phyloP scores from a whole-genome alignment of 768 basidiomycete genomes.

The Cyclocybe aegerita region DNA sequence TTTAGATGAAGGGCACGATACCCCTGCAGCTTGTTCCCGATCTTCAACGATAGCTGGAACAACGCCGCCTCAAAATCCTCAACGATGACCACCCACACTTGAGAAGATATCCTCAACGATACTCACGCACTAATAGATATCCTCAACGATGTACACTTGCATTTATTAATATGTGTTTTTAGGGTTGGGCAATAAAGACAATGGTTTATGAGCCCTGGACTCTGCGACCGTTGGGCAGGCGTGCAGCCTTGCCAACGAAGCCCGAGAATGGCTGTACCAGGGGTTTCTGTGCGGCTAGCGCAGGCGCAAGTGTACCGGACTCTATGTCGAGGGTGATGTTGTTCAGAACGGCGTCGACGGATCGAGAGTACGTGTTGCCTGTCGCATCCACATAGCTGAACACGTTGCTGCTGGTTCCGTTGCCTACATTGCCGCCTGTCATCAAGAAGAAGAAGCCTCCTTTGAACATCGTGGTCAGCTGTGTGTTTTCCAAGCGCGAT shows the following conservation, averaged over 20 bases:
- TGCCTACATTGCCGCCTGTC: slow-evolving; percentile 52
- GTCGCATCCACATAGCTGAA: slow-evolving; percentile 58
- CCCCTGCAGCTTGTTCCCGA: not conserved
- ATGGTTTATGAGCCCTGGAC: slow-evolving; percentile 2
- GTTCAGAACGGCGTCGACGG: slow-evolving; percentile 60
- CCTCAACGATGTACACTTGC: not conserved
- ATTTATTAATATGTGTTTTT: slow-evolving; percentile 13
- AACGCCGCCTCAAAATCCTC: too few species aligned
- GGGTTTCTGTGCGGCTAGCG: slow-evolving; percentile 2
- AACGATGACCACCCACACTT: too few species aligned
- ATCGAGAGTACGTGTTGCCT: slow-evolving; percentile 62
- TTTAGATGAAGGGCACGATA: slow-evolving; percentile 41
- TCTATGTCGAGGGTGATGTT: slow-evolving; percentile 60
- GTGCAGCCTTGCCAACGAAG: slow-evolving; percentile 9
- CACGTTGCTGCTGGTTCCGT: slow-evolving; percentile 69
- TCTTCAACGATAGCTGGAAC: too few species aligned
- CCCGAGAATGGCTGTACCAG: slow-evolving; percentile 6
- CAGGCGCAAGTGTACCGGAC: slow-evolving; percentile 46
- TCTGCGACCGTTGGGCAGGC: slow-evolving; percentile 19
- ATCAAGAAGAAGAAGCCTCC: slow-evolving; percentile 50
- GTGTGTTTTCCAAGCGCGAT: not conserved
- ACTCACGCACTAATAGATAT: too few species aligned
- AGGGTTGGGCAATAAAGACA: too few species aligned
- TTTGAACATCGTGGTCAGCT: slow-evolving; percentile 15
- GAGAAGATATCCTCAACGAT: not conserved